Evolutionary conservation across 306 rosid genomes (phyloP).

Genomic region (Castanopsis chinensis): DNA sequence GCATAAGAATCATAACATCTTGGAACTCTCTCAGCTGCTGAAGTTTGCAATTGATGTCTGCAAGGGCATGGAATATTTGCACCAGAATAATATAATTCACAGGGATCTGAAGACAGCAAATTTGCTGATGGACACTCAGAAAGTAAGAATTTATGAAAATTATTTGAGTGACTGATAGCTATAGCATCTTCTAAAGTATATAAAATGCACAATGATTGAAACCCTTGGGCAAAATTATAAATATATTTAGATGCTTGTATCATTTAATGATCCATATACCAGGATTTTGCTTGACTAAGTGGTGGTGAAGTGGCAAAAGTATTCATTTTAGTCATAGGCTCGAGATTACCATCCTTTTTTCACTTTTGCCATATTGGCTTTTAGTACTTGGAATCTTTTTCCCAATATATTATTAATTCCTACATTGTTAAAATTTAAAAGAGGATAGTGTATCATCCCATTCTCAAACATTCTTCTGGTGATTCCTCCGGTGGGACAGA

Average conservation of each 20-base stretch:
- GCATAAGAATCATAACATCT: slow-evolving; percentile 81
- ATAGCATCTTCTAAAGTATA: neutral
- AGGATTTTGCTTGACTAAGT: neutral
- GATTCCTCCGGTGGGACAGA: neutral
- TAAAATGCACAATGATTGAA: neutral
- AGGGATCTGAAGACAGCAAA: slow-evolving; percentile 98
- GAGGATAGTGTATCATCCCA: neutral
- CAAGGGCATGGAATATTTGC: slow-evolving; percentile 97
- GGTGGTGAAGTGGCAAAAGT: neutral
- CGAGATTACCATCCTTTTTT: neutral
- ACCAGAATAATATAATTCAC: slow-evolving; percentile 76
- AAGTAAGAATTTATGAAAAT: slow-evolving; percentile 54
- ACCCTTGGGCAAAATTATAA: neutral
- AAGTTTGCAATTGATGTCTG: slow-evolving; percentile 91
- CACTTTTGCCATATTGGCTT: neutral
- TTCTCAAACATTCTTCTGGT: neutral
- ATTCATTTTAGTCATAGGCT: neutral
- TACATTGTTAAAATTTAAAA: neutral
- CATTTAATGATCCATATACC: neutral
- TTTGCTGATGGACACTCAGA: slow-evolving; percentile 80
- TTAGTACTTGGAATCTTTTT: neutral
- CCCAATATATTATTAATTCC: neutral
- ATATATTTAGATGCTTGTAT: neutral
- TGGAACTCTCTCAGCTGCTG: slow-evolving; percentile 71
- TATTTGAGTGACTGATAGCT: slow-evolving; percentile 15